phyloP scores from a whole-genome alignment of 2,329 filamentous ascomycete species.

The Stenocarpella maydis region DNA sequence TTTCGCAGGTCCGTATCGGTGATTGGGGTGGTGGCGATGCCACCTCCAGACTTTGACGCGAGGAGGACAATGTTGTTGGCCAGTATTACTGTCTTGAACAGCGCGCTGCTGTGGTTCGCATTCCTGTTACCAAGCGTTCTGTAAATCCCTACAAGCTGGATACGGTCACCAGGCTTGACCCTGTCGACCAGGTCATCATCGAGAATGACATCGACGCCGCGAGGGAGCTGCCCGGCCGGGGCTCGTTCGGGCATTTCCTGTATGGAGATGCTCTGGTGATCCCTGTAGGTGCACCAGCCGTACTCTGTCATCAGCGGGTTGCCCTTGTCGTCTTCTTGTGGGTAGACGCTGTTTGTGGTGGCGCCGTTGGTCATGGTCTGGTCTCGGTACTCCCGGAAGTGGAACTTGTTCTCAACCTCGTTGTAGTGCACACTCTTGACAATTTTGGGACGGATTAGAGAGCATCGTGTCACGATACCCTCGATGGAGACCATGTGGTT shows the following conservation, averaged over 20 bases:
- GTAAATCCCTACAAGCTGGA: conserved; percentile 97
- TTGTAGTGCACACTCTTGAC: conserved; percentile 98
- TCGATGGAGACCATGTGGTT: conserved; percentile 98
- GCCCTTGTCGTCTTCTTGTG: conserved; percentile 90
- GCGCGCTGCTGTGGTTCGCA: conserved; percentile 85
- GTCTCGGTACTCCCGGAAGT: conserved; percentile 90
- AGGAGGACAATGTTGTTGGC: conserved; percentile 95
- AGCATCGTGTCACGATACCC: conserved; percentile 96
- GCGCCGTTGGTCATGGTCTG: conserved; percentile 96
- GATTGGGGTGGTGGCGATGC: conserved; percentile 88
- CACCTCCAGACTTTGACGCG: conserved; percentile 94
- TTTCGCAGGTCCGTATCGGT: conserved; percentile 98
- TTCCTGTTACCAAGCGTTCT: conserved; percentile 95
- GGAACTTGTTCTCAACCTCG: conserved; percentile 84
- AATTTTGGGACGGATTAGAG: conserved; percentile 94
- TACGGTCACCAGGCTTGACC: conserved; percentile 93
- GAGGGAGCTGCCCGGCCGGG: conserved; percentile 91
- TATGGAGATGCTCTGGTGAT: conserved; percentile 97
- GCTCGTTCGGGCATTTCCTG: conserved; percentile 99
- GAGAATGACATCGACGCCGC: conserved; percentile 94
- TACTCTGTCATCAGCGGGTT: conserved; percentile 96
- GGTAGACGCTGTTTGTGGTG: conserved; percentile 91
- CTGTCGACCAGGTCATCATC: conserved; percentile 96
- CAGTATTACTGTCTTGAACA: conserved; percentile 92
- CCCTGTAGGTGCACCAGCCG: conserved; percentile 92